Evolutionary conservation across 2,329 filamentous ascomycete genomes (phyloP).

Genomic region (Hirsutella thompsonii): DNA sequence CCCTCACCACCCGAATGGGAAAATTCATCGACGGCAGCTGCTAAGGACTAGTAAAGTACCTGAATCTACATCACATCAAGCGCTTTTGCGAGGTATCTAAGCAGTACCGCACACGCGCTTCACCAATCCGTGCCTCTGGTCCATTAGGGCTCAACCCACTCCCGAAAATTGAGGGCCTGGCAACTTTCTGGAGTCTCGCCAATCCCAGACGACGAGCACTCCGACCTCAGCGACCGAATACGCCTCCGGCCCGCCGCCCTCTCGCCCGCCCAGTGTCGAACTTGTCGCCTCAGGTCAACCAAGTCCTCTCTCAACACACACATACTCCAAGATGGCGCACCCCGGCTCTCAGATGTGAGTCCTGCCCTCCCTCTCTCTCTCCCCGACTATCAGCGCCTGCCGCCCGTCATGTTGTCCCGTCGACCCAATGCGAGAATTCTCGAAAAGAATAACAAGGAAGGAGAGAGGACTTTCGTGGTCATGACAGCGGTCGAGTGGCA

Average conservation of each 20-base stretch:
- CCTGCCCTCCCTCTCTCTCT: neutral
- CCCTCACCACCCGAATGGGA: neutral
- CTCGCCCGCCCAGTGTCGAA: neutral
- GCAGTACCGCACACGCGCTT: neutral
- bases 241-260: neutral
- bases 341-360: conserved; percentile 52
- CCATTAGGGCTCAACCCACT: conserved; percentile 19
- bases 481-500: too few relatives aligned
- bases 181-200: conserved; percentile 2
- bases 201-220: conserved; percentile 2
- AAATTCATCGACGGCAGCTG: neutral
- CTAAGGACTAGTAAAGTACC: too few relatives aligned
- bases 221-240: neutral
- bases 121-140: neutral
- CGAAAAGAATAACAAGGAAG: too few relatives aligned
- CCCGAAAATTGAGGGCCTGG: conserved; percentile 8
- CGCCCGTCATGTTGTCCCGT: too few relatives aligned
- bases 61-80: too few relatives aligned
- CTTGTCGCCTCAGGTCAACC: conserved; percentile 8
- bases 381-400: neutral
- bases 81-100: neutral
- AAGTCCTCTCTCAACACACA: conserved; percentile 7
- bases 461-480: too few relatives aligned
- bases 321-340: conserved; percentile 45
- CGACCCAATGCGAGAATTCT: too few relatives aligned